Percentiles rank a stretch among this genome's conserved stretches.
Evolutionary conservation across 2,329 filamentous ascomycete genomes (phyloP).

Genomic region (Tolypocladium amazonense): DNA sequence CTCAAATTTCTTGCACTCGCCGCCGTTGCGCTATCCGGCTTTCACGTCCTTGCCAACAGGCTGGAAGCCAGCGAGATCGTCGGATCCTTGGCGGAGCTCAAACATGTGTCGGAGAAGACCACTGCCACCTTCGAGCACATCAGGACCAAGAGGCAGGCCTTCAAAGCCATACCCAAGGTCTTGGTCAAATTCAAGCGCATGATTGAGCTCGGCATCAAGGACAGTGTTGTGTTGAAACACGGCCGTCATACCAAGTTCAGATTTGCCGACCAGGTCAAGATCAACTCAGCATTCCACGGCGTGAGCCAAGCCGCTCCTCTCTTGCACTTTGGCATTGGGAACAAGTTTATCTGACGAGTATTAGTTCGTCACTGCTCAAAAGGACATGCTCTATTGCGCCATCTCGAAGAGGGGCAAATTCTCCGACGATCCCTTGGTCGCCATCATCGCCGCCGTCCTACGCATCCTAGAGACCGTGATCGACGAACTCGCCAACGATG

Average conservation of each 20-base stretch:
- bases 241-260: not conserved
- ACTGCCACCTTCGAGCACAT: constrained; percentile 2
- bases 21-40: constrained; percentile 7
- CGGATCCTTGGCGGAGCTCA: constrained; percentile 5
- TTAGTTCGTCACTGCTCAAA: constrained; percentile 8
- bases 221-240: not conserved
- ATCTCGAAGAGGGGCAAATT: constrained; percentile 8
- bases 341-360: not conserved
- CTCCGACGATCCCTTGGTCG: constrained; percentile 3
- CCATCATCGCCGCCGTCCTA: constrained; percentile 6
- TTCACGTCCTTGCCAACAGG: constrained; percentile 5
- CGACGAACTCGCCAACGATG: constrained; percentile 7
- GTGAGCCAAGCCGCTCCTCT: not conserved
- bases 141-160: not conserved
- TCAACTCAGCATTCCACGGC: not conserved
- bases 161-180: not conserved
- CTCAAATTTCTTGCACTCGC: constrained; percentile 9
- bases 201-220: not conserved
- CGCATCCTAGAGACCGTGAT: constrained; percentile 8
- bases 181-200: not conserved
- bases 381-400: constrained; percentile 8
- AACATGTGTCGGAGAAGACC: constrained; percentile 5
- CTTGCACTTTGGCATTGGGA: no score
- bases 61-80: constrained; percentile 3
- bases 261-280: not conserved